Evolutionary conservation across 441 rosid species (phyloP).

Genomic region (Manihot esculenta): DNA sequence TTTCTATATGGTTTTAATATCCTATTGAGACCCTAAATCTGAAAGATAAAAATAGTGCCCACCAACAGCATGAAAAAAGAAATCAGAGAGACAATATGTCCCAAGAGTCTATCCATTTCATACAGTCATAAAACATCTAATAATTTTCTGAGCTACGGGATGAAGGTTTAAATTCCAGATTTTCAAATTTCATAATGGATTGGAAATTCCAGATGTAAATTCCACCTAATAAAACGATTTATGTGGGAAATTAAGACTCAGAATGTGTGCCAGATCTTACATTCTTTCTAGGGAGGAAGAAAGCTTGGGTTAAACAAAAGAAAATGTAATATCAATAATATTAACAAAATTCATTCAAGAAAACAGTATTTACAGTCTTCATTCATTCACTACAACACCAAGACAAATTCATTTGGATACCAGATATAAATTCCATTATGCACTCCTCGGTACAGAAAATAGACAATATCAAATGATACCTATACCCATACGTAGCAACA

Average conservation of each 20-base stretch:
- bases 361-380: not conserved
- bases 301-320: not conserved
- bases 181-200: not conserved
- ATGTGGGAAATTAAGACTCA: not conserved
- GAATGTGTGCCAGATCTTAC: not conserved
- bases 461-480: constrained; percentile 17
- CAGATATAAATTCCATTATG: constrained; percentile 22
- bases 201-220: not conserved
- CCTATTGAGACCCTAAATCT: too few relatives aligned
- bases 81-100: too few relatives aligned
- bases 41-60: not conserved
- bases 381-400: constrained; percentile 12
- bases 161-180: not conserved
- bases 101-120: not conserved
- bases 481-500: constrained; percentile 18
- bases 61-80: not conserved
- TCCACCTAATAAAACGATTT: not conserved
- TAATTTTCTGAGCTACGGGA: not conserved
- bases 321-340: not conserved
- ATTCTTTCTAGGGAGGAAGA: not conserved
- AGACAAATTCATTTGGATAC: constrained; percentile 28
- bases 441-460: not conserved
- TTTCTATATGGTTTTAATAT: too few relatives aligned
- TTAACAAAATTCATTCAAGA: not conserved
- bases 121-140: not conserved